Evolutionary conservation across 164 flowering plant species (phyloP), one percentile per base, ranked within the genome.

Genomic region (Nelumbo lutea): DNA sequence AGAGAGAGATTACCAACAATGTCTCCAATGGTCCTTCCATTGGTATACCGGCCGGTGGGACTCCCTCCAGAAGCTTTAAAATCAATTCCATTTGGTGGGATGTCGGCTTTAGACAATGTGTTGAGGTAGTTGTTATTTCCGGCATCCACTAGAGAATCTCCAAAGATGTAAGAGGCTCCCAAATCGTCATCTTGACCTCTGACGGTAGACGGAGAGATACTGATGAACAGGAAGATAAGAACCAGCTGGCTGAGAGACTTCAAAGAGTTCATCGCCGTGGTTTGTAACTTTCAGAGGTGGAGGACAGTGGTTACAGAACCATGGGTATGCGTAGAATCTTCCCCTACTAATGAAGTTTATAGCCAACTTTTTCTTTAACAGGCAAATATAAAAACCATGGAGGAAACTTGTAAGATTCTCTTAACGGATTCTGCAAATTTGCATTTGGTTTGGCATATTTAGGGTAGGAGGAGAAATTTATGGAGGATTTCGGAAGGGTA

Each of bases 111-210:
- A 6, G 98, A 87, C 77, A 94, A 73, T 0, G 98, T 91, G 0
- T 79, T 74, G 1, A 95, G 68, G 70, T 77, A 95, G 67, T 95
- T 95, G 55, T 95, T 95, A 62, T 95, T 92, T 8, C 99, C 97
- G 0, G 97, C 94, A 72, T 95, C 99, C 1, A 92, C 99, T 1
- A 92, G 80, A 2, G 99, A 95, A 75, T 95, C 99, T 2, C 99
- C 97, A 67, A 95, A 95, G 58, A 95, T 79, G 67, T 83, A 95
- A 10, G 97, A 92, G 71, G 89, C 96, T 48, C 88, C 96, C 3
- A 81, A 70, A 1, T 50, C 68, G 39, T 73, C 82, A 55, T 67
- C 81, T 27, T 27, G 27, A 27, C 70, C 82, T 38, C 66, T 48
- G 41, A 42, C 73, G 57, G 66, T 61, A 59, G 61, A 68, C 52